Base-by-base conservation (phyloP, 495 filamentous ascomycete species). In the Tuber umbilicatum region DNA sequence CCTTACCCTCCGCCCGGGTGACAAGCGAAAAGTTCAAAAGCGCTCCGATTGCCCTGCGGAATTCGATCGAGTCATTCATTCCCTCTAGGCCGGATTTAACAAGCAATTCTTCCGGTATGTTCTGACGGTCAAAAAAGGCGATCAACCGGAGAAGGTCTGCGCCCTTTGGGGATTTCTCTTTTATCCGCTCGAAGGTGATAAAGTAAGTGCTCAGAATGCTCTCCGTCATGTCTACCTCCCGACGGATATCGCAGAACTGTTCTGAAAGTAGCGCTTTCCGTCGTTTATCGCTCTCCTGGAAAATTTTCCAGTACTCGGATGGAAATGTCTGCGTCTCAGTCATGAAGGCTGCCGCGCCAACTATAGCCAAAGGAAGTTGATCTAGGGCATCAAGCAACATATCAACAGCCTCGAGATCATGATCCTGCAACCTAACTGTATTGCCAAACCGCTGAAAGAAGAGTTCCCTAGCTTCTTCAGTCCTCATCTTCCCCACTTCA, bases 111-210 rank as follows among this genome's bases (percentile, higher is more conserved):
- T 74, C 76, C 10, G 84, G 82, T 68, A 84, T 83, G 14, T 76
- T 76, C 71, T 85, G 78, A 43, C 74, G 77, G 67, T 84, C 81
- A 50, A 83, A 77, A 47, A 81, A 81, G 43, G 72, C 77, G 72
- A 83, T 83, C 27, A 84, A 69, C 43, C 70, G 81, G 27, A 84
- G 77, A 38, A 85, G 73, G 21, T 81, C 73, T 14, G 80, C 81
- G 17, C 81, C 82, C 23, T 72, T 74, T 17, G 78, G 78, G 67
- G 69, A 75, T 45, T 81, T 69, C 10, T 43, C 42, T 42, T 77
- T 55, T 68, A 88, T 84, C 9, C 85, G 83, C 16, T 85, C 79
- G 74, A 87, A 87, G 0, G 85, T 86, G 21, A 87, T 79, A 74
- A 83, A 72, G 85, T 84, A 88, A 39, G 85, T 86, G 10, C 80